Evolutionary conservation across 352 stramenopile genomes (phyloP).

Genomic region (Peronosclerospora sorghi): DNA sequence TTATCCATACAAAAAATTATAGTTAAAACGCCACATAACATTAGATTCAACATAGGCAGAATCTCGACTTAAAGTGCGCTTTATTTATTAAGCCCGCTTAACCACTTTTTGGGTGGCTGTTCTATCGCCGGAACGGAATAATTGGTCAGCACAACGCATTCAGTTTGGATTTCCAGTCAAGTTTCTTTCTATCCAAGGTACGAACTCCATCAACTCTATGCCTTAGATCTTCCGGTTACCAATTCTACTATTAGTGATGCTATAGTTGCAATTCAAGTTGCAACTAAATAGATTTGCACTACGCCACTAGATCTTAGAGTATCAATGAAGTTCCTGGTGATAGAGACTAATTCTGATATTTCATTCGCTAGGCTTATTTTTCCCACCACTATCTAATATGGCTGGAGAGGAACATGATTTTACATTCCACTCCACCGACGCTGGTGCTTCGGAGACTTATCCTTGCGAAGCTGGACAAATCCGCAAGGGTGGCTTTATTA

Average conservation of each 20-base stretch:
- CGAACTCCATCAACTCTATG: slow-evolving; percentile 1
- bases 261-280: slow-evolving; percentile 4
- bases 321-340: too few species aligned
- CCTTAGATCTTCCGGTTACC: not conserved
- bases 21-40: too few species aligned
- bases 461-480: slow-evolving; percentile 98
- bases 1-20: too few species aligned
- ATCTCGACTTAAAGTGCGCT: slow-evolving; percentile 1
- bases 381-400: slow-evolving; percentile 23
- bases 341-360: not conserved
- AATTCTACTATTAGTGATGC: not conserved
- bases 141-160: slow-evolving; percentile 15
- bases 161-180: slow-evolving; percentile 25
- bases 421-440: slow-evolving; percentile 90
- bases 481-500: slow-evolving; percentile 99
- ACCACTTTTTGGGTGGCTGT: slow-evolving; percentile 9
- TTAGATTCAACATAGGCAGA: too few species aligned
- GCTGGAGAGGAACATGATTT: slow-evolving; percentile 65
- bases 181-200: slow-evolving; percentile 34
- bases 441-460: slow-evolving; percentile 96
- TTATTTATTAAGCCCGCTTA: not conserved
- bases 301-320: too few species aligned
- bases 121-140: slow-evolving; percentile 3
- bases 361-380: slow-evolving; percentile 7
- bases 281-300: too few species aligned